Evolutionary conservation across 1,284 basidiomycete species (phyloP).

Genomic region (Sanguinoderma infundibulare): DNA sequence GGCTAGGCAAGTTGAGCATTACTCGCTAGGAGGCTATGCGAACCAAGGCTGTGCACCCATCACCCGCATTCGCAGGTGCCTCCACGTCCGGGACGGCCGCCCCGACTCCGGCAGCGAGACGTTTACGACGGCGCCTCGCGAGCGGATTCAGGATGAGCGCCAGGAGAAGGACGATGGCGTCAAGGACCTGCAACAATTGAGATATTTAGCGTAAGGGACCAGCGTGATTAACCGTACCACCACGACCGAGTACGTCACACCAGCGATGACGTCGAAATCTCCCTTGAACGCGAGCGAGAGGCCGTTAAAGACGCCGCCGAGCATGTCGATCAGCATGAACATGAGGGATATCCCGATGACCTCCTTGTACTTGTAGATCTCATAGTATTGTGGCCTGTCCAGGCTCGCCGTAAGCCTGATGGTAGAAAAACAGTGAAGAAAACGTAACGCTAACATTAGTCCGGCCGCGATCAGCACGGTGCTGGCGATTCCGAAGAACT

Average conservation of each 20-base stretch:
- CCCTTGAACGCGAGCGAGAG: constrained; percentile 73
- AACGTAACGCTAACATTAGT: constrained; percentile 52
- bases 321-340: constrained; percentile 75
- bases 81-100: neutral
- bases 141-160: constrained; percentile 67
- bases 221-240: constrained; percentile 45
- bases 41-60: too few species aligned
- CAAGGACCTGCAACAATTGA: constrained; percentile 49
- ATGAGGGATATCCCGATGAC: too few species aligned
- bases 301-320: constrained; percentile 75
- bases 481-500: constrained; percentile 69
- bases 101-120: constrained; percentile 4
- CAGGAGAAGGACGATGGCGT: constrained; percentile 59
- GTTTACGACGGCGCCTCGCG: constrained; percentile 24
- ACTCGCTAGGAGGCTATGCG: too few species aligned
- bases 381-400: constrained; percentile 59
- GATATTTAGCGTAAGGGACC: neutral
- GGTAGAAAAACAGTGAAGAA: neutral
- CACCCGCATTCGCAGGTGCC: neutral
- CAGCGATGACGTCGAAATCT: constrained; percentile 69
- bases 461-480: constrained; percentile 64
- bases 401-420: neutral
- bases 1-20: too few species aligned
- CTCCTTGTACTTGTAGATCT: too few species aligned
- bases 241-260: constrained; percentile 63